Base-by-base conservation (phyloP, 768 basidiomycete species). In the Lentinula lateritia region DNA sequence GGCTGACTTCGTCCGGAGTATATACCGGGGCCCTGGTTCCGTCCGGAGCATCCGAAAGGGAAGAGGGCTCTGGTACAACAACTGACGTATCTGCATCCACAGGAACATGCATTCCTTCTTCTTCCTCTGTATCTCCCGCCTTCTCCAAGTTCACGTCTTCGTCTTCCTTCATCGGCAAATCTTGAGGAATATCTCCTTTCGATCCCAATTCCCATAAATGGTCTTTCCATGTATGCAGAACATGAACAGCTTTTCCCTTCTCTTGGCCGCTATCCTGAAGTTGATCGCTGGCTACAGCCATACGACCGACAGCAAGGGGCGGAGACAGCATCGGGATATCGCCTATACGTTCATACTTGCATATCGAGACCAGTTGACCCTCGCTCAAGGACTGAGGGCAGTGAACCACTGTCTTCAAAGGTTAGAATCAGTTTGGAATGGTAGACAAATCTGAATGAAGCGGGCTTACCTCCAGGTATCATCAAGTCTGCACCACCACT, bases 401-500 rank as follows among this genome's bases (percentile, higher is more conserved):
- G 68, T 83, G 80, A 46, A 89, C 75, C 63, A 91, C 89, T 90
- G 69, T 69, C 77, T 79, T 79, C 71, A 28, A 50, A 35, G 28
- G 67, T 63, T 61, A 48, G 61, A 66, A 50, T 62, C 36, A 48
- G 23, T 18, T 61, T 13, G 23, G 41, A 39, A 39, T 60, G 54
- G 61, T 52, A 58, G 60, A 45, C 60, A 61, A 28, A 15, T 16
- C 20, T 15, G 23, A 1, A 15, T 38, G 23, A 46, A 50, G 45
- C 32, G 8, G 35, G 76, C 86, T 68, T 68, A 89, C 90, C 89
- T 72, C 92, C 92, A 4, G 92, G 90, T 38, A 90, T 85, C 91
- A 95, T 93, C 7, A 94, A 80, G 74, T 95, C 92, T 0, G 92
- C 90, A n/a, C 93, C 92, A 9, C 83, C 84, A 3, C 84, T 75